These are phyloP conservation scores for Penicillium sp. DNA, from an alignment of 2,329 filamentous ascomycete genomes.

Conservation along the genomic window DNA sequence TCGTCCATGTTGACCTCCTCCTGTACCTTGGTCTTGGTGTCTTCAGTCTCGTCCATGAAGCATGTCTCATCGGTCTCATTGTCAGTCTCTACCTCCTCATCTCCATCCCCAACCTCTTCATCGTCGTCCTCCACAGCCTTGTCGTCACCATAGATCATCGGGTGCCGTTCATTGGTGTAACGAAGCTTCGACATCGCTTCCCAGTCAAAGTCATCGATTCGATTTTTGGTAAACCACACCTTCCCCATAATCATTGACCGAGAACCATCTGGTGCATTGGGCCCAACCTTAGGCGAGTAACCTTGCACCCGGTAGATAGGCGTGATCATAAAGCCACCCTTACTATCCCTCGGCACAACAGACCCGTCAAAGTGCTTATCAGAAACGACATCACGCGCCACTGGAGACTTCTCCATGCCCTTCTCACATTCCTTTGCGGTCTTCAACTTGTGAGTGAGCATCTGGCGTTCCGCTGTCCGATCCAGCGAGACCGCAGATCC, in stretches of 20 bases:
- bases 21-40: not conserved
- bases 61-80: not conserved
- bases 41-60: not conserved
- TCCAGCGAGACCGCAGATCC: slow-evolving; percentile 8
- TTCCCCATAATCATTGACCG: not conserved
- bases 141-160: not conserved
- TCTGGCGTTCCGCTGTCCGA: slow-evolving; percentile 11
- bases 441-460: slow-evolving; percentile 2
- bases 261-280: not conserved
- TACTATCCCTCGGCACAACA: slow-evolving; percentile 4
- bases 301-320: slow-evolving; percentile 7
- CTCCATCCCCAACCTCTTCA: not conserved
- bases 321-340: not conserved
- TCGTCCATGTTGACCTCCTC: not conserved
- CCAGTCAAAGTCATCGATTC: slow-evolving; percentile 1
- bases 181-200: not conserved
- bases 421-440: slow-evolving; percentile 1
- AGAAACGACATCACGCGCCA: slow-evolving; percentile 8
- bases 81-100: not conserved
- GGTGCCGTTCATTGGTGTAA: slow-evolving; percentile 2
- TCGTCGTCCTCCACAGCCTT: not conserved
- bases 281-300: slow-evolving; percentile 3
- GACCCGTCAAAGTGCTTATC: not conserved
- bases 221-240: not conserved
- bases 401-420: not conserved